A percentile compares a stretch with the other conserved stretches of the same genome.
Evolutionary conservation across 2,329 filamentous ascomycete species (phyloP).

Genomic region (Aspergillus novoparasiticus): DNA sequence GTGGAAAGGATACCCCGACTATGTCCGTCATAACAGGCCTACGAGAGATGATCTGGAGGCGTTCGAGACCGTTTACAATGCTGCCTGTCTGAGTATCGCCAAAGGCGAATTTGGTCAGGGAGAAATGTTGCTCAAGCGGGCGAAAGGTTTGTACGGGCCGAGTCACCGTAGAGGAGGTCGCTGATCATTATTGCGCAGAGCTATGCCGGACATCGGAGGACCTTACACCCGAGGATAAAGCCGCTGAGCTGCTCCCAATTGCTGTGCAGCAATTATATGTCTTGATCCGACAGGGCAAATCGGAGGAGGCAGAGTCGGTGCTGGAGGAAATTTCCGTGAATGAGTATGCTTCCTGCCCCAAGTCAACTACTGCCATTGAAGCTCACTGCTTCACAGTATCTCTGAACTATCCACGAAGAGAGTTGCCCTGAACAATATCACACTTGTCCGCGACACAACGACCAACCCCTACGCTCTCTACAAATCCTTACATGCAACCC

Average conservation of each 20-base stretch:
- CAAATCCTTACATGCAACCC: slow-evolving; percentile 56
- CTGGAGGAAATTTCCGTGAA: slow-evolving; percentile 53
- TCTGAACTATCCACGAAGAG: slow-evolving; percentile 60
- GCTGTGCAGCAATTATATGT: slow-evolving; percentile 64
- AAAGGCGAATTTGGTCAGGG: slow-evolving; percentile 61
- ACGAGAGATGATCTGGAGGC: slow-evolving; percentile 62
- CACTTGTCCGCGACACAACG: slow-evolving; percentile 49
- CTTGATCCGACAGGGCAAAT: slow-evolving; percentile 56
- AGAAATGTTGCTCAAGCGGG: slow-evolving; percentile 61
- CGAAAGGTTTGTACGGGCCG: slow-evolving; percentile 49
- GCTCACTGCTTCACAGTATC: slow-evolving; percentile 45
- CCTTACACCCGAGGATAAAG: slow-evolving; percentile 61
- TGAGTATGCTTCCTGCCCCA: slow-evolving; percentile 42
- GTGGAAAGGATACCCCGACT: slow-evolving; percentile 58
- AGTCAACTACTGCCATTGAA: neutral
- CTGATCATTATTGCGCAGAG: slow-evolving; percentile 37
- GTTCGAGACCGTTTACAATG: slow-evolving; percentile 68
- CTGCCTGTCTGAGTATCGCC: slow-evolving; percentile 64
- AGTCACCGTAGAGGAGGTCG: neutral
- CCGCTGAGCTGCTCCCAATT: slow-evolving; percentile 62
- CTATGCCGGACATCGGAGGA: slow-evolving; percentile 63
- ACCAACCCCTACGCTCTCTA: slow-evolving; percentile 62
- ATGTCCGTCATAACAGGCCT: slow-evolving; percentile 56
- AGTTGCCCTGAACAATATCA: slow-evolving; percentile 62
- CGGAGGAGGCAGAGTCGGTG: slow-evolving; percentile 58